Evolutionary conservation across 108 stramenopile genomes (phyloP).

Genomic region (Cyclotella baltica): DNA sequence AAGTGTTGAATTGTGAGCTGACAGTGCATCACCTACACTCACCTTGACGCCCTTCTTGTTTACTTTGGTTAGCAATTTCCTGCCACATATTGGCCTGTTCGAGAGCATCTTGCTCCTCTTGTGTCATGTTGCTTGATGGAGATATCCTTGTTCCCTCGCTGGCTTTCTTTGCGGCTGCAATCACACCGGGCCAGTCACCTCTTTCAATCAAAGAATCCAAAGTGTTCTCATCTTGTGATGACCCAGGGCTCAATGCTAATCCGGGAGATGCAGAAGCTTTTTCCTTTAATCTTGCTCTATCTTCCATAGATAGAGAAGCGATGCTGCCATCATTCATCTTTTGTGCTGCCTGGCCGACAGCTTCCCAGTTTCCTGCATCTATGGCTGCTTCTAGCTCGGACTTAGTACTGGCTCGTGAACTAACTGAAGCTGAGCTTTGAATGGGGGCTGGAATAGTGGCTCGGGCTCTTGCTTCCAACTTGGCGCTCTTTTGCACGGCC

Average conservation of each 20-base stretch:
- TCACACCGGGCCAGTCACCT: slow-evolving; percentile 89
- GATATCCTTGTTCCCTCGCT: slow-evolving; percentile 32
- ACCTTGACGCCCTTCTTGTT: slow-evolving; percentile 64
- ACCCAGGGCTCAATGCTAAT: slow-evolving; percentile 14
- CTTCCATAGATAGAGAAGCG: slow-evolving; percentile 41
- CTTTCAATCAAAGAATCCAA: slow-evolving; percentile 80
- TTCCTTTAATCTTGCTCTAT: slow-evolving; percentile 43
- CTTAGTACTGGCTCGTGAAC: slow-evolving; percentile 42
- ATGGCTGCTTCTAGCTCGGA: slow-evolving; percentile 70
- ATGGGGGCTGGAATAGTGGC: slow-evolving; percentile 17
- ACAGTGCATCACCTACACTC: background rate
- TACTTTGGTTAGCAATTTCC: slow-evolving; percentile 85
- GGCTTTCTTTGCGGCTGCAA: slow-evolving; percentile 69
- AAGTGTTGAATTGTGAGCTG: background rate
- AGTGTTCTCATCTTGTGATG: slow-evolving; percentile 53
- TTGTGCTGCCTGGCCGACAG: slow-evolving; percentile 82
- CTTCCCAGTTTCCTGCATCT: slow-evolving; percentile 90
- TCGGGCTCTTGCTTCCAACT: slow-evolving; percentile 68
- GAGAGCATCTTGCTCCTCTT: slow-evolving; percentile 85
- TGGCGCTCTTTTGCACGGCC: slow-evolving; percentile 79
- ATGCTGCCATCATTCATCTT: slow-evolving; percentile 58
- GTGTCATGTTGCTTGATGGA: slow-evolving; percentile 47
- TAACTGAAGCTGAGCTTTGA: slow-evolving; percentile 29
- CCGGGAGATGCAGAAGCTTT: slow-evolving; percentile 44
- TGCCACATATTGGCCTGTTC: slow-evolving; percentile 86